Evolutionary conservation across 345 rosid genomes (phyloP).

Genomic region (Eucalyptus shirleyi): DNA sequence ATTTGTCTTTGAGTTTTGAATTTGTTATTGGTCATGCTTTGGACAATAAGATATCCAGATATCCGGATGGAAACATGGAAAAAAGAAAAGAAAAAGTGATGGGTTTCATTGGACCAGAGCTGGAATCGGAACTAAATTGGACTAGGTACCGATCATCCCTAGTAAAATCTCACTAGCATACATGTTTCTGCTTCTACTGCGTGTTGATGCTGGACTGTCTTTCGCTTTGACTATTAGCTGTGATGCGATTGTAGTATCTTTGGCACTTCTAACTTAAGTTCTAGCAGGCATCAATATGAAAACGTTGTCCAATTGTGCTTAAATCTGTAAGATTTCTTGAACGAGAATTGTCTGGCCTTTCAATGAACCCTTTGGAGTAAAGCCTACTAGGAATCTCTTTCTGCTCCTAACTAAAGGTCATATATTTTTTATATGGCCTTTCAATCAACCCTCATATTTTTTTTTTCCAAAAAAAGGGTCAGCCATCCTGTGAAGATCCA

Average conservation of each 20-base stretch:
- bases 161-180: neutral
- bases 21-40: too few relatives aligned
- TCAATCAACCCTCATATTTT: neutral
- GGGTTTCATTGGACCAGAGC: too few relatives aligned
- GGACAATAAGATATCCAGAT: too few relatives aligned
- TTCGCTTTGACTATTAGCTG: neutral
- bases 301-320: neutral
- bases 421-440: too few relatives aligned
- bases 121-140: accelerated
- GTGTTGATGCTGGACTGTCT: neutral
- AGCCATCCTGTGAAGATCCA: neutral
- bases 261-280: neutral
- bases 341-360: neutral
- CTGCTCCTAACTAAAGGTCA: neutral
- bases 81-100: too few relatives aligned
- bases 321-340: neutral
- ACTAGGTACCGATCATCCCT: accelerated
- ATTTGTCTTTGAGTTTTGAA: too few relatives aligned
- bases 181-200: neutral
- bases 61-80: accelerated
- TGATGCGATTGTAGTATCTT: neutral
- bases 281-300: neutral
- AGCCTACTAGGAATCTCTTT: neutral
- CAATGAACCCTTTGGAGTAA: neutral
- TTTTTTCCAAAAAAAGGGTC: too few relatives aligned